Evolutionary conservation across 1,284 basidiomycete species (phyloP).

Genomic region (Austroboletus niveus): DNA sequence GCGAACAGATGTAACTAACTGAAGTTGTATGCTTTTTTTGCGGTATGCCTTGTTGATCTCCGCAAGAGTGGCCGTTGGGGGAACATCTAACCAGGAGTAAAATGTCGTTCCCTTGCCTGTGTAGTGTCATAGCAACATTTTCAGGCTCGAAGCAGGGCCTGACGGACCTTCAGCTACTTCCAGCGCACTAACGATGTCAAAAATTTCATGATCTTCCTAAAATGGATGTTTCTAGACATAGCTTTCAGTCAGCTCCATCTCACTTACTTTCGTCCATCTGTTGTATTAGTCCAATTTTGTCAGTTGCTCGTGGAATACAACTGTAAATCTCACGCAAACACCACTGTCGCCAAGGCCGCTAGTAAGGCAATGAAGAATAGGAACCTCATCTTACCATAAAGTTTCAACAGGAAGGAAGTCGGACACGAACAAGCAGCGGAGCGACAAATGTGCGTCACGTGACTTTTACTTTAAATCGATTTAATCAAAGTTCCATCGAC

Average conservation of each 20-base stretch:
- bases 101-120: conserved; percentile 84
- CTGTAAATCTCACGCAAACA: conserved; percentile 44
- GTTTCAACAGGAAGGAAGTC: not conserved
- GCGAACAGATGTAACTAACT: conserved; percentile 51
- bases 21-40: conserved; percentile 83
- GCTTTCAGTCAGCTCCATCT: conserved; percentile 3
- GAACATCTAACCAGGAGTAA: conserved; percentile 82
- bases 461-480: not conserved
- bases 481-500: too few relatives aligned
- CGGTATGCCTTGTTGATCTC: conserved; percentile 88
- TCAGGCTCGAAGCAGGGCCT: conserved; percentile 2
- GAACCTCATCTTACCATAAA: conserved; percentile 37
- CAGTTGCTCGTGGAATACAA: not conserved
- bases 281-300: not conserved
- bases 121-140: not conserved
- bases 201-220: conserved; percentile 92
- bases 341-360: conserved; percentile 42
- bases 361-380: conserved; percentile 39
- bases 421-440: too few relatives aligned
- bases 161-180: conserved; percentile 75
- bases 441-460: conserved; percentile 15
- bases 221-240: conserved; percentile 3
- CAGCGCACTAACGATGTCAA: conserved; percentile 87
- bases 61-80: conserved; percentile 62
- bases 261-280: conserved; percentile 68